A percentile compares a stretch with the other conserved stretches of the same genome.
phyloP scores from a whole-genome alignment of 331 rosid species.

The Quercus tomentella region DNA sequence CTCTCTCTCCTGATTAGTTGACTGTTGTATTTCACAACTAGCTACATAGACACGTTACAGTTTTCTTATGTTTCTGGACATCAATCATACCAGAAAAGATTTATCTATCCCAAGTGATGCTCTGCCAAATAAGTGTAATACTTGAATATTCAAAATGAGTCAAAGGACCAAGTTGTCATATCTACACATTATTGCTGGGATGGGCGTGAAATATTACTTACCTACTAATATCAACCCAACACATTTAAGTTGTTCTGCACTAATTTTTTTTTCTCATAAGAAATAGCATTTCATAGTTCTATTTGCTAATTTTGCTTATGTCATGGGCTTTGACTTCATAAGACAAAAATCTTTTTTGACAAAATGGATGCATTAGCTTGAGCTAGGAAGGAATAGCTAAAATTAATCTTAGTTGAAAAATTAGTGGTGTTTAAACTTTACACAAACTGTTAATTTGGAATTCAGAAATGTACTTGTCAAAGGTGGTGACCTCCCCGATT shows the following conservation, averaged over 20 bases:
- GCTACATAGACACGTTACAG: background rate
- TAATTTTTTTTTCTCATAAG: no score
- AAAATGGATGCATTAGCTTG: background rate
- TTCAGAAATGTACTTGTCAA: conserved; percentile 87
- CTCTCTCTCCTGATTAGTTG: background rate
- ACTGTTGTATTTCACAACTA: background rate
- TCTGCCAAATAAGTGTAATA: no score
- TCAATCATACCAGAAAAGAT: no score
- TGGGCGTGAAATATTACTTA: background rate
- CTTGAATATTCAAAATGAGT: no score
- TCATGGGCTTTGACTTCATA: background rate
- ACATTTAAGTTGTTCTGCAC: background rate
- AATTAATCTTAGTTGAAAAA: background rate
- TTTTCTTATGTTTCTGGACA: background rate
- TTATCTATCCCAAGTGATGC: no score
- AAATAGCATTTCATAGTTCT: background rate
- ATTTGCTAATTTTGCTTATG: background rate
- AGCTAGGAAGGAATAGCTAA: background rate
- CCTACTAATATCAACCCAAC: background rate
- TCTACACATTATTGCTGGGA: background rate
- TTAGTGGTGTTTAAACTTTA: conserved; percentile 12
- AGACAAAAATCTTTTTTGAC: background rate
- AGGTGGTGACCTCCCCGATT: conserved; percentile 94
- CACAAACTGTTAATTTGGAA: conserved; percentile 13
- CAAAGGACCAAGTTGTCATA: background rate